Evolutionary conservation across 768 basidiomycete genomes (phyloP), one percentile per base, ranked within the genome.

Genomic region (Tylopilus rubrobrunneus): DNA sequence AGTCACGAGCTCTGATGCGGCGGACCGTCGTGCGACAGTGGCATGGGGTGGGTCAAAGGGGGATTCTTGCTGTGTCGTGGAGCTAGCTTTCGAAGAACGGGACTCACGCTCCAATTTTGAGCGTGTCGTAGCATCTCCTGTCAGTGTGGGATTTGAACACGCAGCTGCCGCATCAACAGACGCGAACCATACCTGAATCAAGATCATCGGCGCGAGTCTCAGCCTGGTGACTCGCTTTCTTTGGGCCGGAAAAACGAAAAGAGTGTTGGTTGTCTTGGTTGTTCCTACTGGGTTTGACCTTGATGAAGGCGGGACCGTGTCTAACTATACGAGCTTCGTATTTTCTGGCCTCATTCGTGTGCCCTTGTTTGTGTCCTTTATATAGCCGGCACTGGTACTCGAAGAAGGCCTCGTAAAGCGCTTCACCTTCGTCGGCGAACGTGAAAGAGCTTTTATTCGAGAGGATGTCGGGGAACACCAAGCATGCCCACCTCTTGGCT

Each of bases 371-470:
- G 29, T 17, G 21, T 5, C 19, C 48, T 45, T 3, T 6, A 23
- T 28, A 15, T 29, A 65, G 41, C 28, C 0, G 44, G 29, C 15
- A 2, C 45, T 69, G 56, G 37, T 59, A 71, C 33, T 56, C 15
- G 53, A 69, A 45, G 52, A 71, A 69, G 36, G 28, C 48, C 45
- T 3, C 25, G 56, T 49, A 68, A 7, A 67, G 56, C 41, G 45
- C 39, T 41, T 45, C 7, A 10, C 56, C 57, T 29, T 43, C 48
- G 33, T 59, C 56, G 23, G 34, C 51, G 39, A 49, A 11, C 7
- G 55, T 46, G 27, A 61, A 21, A n/a, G 31, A 28, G 31, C 21
- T 14, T 44, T 45, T 48, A 15, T 53, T 17, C 4, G 34, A 10
- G 36, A 41, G 14, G 31, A 3, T 7, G 7, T 6, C 14, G 5